phyloP scores from a whole-genome alignment of 2,329 filamentous ascomycete species.

The Aspergillus melleus region DNA sequence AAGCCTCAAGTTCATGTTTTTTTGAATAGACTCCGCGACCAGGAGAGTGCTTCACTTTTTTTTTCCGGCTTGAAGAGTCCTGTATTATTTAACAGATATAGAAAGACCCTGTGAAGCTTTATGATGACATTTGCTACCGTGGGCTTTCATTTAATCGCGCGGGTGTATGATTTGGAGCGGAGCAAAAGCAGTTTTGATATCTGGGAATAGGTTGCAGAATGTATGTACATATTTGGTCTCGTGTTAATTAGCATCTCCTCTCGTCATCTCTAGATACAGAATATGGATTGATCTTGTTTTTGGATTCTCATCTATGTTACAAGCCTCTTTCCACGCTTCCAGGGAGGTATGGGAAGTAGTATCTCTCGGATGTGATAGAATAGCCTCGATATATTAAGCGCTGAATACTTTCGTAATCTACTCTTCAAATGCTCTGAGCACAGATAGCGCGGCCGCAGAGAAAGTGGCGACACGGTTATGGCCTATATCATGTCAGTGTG shows the following conservation, averaged over 20 bases:
- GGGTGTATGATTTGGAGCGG: conserved; percentile 4
- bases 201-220: conserved; percentile 6
- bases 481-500: conserved; percentile 24
- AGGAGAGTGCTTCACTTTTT: not conserved
- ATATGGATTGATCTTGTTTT: not conserved
- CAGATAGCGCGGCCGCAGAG: conserved; percentile 38
- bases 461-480: conserved; percentile 45
- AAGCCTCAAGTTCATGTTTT: not conserved
- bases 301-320: not conserved
- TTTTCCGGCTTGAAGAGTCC: conserved; percentile 3
- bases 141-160: not conserved
- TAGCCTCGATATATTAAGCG: not conserved
- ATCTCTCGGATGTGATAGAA: not conserved
- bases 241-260: conserved; percentile 16
- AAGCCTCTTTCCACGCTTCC: not conserved
- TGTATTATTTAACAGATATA: conserved; percentile 24
- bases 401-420: conserved; percentile 9
- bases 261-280: conserved; percentile 8
- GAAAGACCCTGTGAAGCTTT: conserved; percentile 21
- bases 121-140: conserved; percentile 12
- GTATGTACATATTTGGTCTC: conserved; percentile 18
- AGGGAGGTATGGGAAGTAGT: not conserved
- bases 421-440: conserved; percentile 39
- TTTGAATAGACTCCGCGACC: not conserved
- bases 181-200: conserved; percentile 9